A percentile compares a stretch with the other conserved stretches of the same genome.
Evolutionary conservation across 2,329 filamentous ascomycete genomes (phyloP).

Genomic region (Monosporascus sp.): DNA sequence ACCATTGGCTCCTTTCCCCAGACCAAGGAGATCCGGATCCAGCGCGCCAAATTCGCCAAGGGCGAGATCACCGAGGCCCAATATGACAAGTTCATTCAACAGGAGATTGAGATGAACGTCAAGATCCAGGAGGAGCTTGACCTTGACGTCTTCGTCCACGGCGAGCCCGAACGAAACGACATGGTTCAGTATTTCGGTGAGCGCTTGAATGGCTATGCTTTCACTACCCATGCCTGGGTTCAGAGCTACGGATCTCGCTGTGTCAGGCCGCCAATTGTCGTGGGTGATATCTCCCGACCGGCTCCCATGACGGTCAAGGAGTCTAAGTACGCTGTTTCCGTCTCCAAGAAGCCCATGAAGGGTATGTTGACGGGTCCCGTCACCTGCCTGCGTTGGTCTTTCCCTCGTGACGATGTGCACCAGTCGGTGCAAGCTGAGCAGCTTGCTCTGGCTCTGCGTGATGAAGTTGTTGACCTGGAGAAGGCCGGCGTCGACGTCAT

Average conservation of each 20-base stretch:
- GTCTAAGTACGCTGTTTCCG: conserved; percentile 94
- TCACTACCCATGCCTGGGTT: conserved; percentile 99
- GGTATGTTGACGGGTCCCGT: conserved; percentile 99
- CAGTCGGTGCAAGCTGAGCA: conserved; percentile 99
- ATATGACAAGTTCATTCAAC: conserved; percentile 99
- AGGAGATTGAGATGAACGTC: conserved; percentile 93
- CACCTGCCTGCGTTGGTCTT: conserved; percentile 98
- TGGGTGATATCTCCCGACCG: conserved; percentile 96
- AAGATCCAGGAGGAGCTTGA: conserved; percentile 97
- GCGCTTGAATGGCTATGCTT: conserved; percentile 92
- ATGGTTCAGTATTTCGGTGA: conserved; percentile 99
- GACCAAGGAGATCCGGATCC: conserved; percentile 95
- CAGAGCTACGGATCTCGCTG: conserved; percentile 98
- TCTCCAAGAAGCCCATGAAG: conserved; percentile 99
- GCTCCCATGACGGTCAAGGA: conserved; percentile 99
- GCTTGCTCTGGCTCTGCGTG: conserved; percentile 94
- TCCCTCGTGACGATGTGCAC: conserved; percentile 99
- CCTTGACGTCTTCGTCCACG: conserved; percentile 95
- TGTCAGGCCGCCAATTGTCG: conserved; percentile 95
- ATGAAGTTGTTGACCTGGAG: conserved; percentile 98
- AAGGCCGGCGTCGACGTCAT: conserved; percentile 95
- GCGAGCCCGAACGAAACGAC: conserved; percentile 99
- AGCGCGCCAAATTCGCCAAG: conserved; percentile 99
- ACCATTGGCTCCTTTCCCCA: conserved; percentile 99
- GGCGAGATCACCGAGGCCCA: conserved; percentile 85